Evolutionary conservation across 2,329 filamentous ascomycete species (phyloP).

Genomic region (Diaporthe humulicola): DNA sequence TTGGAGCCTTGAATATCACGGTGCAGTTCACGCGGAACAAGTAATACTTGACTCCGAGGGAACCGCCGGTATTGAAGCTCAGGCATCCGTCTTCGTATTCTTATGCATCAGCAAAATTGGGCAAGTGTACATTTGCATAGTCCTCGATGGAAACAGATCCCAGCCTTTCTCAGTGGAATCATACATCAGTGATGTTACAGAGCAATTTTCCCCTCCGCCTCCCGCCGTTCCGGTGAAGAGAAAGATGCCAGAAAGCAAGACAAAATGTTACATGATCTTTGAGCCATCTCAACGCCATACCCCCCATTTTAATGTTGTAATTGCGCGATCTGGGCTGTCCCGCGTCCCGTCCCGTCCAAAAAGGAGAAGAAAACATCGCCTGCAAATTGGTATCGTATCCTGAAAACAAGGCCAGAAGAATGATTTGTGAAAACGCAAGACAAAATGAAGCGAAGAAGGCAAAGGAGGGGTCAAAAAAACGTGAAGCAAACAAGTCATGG

Average conservation of each 20-base stretch:
- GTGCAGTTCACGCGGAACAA: not conserved
- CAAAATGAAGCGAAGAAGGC: conserved; percentile 3
- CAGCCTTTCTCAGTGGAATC: conserved; percentile 21
- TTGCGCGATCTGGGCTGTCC: conserved; percentile 2
- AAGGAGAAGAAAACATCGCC: conserved; percentile 3
- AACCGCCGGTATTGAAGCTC: not conserved
- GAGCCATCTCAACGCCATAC: conserved; percentile 14
- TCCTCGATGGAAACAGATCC: conserved; percentile 23
- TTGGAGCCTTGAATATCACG: not conserved
- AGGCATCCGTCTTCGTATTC: not conserved
- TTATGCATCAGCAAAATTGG: conserved; percentile 4
- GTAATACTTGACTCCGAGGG: not conserved
- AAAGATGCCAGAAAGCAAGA: conserved; percentile 1
- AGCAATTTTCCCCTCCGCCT: not conserved
- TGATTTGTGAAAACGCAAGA: not conserved
- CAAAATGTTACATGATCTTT: conserved; percentile 14
- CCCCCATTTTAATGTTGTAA: conserved; percentile 14
- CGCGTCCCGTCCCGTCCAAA: conserved; percentile 16
- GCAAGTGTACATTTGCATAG: conserved; percentile 1
- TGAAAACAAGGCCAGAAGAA: conserved; percentile 28
- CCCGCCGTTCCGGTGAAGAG: conserved; percentile 2
- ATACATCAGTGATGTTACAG: conserved; percentile 28
- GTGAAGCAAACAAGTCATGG: conserved; percentile 20
- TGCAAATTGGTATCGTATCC: conserved; percentile 31
- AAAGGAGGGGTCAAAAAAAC: not conserved